Evolutionary conservation across 2,329 filamentous ascomycete species (phyloP), one percentile per base, ranked within the genome.

Genomic region (Epichloe gansuensis): DNA sequence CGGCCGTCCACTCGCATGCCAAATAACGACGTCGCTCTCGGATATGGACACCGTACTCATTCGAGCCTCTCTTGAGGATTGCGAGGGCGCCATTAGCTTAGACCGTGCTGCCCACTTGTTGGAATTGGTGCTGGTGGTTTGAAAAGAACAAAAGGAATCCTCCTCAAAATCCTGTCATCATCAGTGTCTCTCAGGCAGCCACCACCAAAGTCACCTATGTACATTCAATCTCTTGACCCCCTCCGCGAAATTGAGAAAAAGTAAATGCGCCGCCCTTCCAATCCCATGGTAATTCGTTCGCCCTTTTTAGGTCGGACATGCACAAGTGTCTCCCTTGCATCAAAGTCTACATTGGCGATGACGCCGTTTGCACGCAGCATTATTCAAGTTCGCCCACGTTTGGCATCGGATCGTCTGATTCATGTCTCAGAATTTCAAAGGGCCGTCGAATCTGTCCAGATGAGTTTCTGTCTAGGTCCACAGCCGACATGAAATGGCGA

Each of bases 401-500:
- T 13, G 23, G 39, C 3, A 40, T 9, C 38, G 9, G n/a, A 9
- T 49, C 15, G 47, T 49, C 25, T 17, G 34, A 27, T 36, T 6
- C 45, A 47, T 13, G 45, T 47, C 45, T 38, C 17, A 38, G 12
- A n/a, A 21, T 25, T 25, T 11, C 25, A 12, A 38, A 39, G 13
- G 45, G 44, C 25, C 25, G 34, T 21, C 27, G 27, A 13, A 3
- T 23, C 27, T 27, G 25, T 8, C 21, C 15, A 49, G 47, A 39
- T 21, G 23, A 8, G 23, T 38, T 5, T 27, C 12, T 21, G 25
- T 15, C 7, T 31, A 25, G 39, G 47, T 21, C 38, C 47, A 35
- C 25, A 31, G 31, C 54, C 53, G 56, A 59, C 53, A 58, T 51
- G 54, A 50, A 25, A 56, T 54, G 51, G 56, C 54, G 53, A 58